Conservation (phyloP, 345 rosid species). For the Melaleuca alternifolia region DNA sequence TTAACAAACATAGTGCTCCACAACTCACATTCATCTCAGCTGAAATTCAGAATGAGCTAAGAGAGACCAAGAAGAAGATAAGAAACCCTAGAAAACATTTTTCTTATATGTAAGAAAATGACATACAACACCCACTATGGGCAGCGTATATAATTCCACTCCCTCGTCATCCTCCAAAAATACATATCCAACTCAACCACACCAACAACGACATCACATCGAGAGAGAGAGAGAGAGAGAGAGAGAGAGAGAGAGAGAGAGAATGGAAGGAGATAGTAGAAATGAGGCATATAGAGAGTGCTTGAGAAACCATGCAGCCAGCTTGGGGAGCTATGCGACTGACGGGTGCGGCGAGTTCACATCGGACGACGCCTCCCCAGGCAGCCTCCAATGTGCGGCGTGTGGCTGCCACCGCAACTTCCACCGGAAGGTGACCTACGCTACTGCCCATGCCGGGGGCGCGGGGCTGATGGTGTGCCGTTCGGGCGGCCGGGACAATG, state of each 20-base stretch:
- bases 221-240: background rate
- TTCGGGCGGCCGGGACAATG: background rate
- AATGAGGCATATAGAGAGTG: slow-evolving; percentile 52
- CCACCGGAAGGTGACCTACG: slow-evolving; percentile 47
- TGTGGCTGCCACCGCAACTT: slow-evolving; percentile 97
- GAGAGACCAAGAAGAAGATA: background rate
- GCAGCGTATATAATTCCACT: background rate
- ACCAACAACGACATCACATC: background rate
- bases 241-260: background rate
- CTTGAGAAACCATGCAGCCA: slow-evolving; percentile 86
- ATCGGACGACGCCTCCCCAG: slow-evolving; percentile 12
- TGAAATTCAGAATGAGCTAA: background rate
- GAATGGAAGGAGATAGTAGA: slow-evolving; percentile 5
- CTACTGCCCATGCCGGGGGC: slow-evolving; percentile 6
- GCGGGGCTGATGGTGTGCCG: background rate
- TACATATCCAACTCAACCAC: background rate
- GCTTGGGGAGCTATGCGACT: slow-evolving; percentile 66
- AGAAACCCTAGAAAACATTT: background rate
- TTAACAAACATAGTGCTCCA: slow-evolving; percentile 5
- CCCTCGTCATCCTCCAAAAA: background rate
- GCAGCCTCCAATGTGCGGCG: slow-evolving; percentile 57
- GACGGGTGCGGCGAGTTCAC: slow-evolving; percentile 90
- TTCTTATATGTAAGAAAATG: background rate
- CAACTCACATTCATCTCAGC: slow-evolving; percentile 1
- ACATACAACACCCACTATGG: background rate